Conservation (phyloP, 441 rosid genomes). For the Monsonia emarginata region DNA sequence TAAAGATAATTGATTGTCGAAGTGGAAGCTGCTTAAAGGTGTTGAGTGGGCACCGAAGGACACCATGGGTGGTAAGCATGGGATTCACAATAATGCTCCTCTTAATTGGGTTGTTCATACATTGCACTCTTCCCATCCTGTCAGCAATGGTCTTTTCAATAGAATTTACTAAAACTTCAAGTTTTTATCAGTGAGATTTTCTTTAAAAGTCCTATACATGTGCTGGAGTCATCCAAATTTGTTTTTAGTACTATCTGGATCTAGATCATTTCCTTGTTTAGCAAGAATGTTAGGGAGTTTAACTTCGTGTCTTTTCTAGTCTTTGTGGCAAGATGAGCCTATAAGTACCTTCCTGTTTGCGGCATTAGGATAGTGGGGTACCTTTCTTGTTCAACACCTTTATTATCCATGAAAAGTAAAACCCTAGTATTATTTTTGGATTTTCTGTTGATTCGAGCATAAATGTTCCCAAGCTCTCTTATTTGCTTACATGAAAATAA, state of each 20-base stretch:
- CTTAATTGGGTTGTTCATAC: background rate
- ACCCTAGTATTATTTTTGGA: background rate
- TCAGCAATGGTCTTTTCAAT: background rate
- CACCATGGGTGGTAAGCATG: constrained; percentile 92
- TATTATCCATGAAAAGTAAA: background rate
- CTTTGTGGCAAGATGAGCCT: background rate
- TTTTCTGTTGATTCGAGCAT: no score
- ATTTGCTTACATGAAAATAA: no score
- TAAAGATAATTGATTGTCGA: constrained; percentile 75
- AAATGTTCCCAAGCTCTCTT: no score
- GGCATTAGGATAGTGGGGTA: background rate
- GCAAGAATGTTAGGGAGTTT: background rate
- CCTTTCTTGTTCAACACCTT: background rate
- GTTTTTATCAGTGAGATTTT: background rate
- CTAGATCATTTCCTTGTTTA: background rate
- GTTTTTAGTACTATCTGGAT: background rate
- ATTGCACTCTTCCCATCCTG: background rate
- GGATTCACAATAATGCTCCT: background rate
- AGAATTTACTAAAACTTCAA: background rate
- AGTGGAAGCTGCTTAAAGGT: constrained; percentile 72
- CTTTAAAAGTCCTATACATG: background rate
- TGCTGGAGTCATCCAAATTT: background rate
- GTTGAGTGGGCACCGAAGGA: constrained; percentile 69
- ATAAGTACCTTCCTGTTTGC: no score
- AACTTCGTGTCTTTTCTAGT: background rate